A percentile compares a stretch with the other conserved stretches of the same genome.
These are phyloP conservation scores for Candida neerlandica DNA, from an alignment of 1,139 yeast genomes.

Conservation along the genomic window DNA sequence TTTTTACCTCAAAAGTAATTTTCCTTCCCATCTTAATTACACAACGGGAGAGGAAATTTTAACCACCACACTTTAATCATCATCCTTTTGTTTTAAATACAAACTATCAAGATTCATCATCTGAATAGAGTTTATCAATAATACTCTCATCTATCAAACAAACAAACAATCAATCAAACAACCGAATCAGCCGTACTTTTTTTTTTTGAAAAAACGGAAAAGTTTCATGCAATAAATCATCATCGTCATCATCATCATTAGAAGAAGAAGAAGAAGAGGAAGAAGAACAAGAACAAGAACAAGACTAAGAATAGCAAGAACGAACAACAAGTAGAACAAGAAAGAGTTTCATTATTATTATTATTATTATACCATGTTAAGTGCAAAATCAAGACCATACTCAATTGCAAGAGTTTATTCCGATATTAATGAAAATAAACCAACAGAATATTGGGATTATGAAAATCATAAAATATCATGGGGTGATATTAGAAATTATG, in stretches of 20 bases:
- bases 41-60: no score
- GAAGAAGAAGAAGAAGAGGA: no score
- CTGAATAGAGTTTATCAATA: neutral
- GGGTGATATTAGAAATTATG: conserved; percentile 80
- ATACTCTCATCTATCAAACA: neutral
- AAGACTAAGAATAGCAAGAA: no score
- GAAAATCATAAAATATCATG: conserved; percentile 70
- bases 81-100: no score
- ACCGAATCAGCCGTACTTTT: neutral
- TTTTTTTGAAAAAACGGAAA: neutral
- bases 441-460: conserved; percentile 93
- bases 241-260: neutral
- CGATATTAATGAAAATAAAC: conserved; percentile 77
- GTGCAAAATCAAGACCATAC: conserved; percentile 38
- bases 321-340: no score
- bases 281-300: no score
- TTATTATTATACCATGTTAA: conserved; percentile 22
- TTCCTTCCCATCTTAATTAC: no score
- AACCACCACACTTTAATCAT: no score
- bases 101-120: no score
- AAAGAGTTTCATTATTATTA: no score
- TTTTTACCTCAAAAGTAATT: no score
- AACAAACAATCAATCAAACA: neutral
- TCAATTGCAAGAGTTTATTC: conserved; percentile 89
- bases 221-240: neutral